Base-by-base conservation (phyloP, 2,329 filamentous ascomycete genomes). In the Massarina eburnea region DNA sequence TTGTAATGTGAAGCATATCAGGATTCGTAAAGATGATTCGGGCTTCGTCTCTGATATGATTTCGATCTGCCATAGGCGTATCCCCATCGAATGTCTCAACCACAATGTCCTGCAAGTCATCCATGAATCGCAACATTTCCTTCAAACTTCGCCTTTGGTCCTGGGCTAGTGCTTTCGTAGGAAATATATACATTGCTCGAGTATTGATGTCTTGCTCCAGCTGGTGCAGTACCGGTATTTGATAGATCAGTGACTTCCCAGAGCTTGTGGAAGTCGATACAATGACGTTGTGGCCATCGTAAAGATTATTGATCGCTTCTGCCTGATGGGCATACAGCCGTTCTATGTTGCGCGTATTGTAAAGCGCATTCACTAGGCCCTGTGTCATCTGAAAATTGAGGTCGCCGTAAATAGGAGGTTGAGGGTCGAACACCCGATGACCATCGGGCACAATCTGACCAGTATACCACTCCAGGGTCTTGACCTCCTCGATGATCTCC, bases 11-110 rank as follows among this genome's bases (percentile, higher is more conserved):
- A 27, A 99, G 78, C 91, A 97, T 99, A 62, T 99, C 94, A 0
- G 94, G 94, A 59, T 99, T 99, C 0, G 94, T 99, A 62, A 99
- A 96, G 40, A 99, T 92, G 51, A 97, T 90, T 19, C 90, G 81
- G 1, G 88, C 94, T 70, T 95, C 85, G 30, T 97, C 91, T 5
- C 92, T 83, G 51, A 99, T 92, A 21, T 76, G 65, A 54, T 89
- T 89, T 18, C 94, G 82, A 50, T 88, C 85, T 4, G 73, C 70
- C 83, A 95, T 91, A 0, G 88, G 84, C 0, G 94, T 99, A 66
- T 99, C 94, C 6, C 94, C 94, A 65, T 99, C 94, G 57, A 95
- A 97, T 0, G 94, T 96, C 63, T 96, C 94, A 2, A 96, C 89
- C 15, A 95, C 73, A 0, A 84, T 75, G 33, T 88, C 78, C 62